Evolutionary conservation across 192 early-diverging fungal species (phyloP).

Genomic region (Podila verticillata): DNA sequence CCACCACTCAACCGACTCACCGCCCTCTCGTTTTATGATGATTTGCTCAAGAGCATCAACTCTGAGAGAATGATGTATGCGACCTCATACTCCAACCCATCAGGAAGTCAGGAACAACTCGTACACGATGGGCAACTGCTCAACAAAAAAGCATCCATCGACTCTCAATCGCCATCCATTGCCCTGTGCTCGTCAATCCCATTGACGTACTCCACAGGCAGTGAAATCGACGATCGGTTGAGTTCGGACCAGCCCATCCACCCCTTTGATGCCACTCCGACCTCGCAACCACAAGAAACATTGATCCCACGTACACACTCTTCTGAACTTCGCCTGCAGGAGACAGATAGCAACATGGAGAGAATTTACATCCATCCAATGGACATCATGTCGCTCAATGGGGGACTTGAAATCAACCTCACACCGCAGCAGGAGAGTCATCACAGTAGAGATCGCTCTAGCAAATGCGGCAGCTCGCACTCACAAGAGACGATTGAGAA

Average conservation of each 20-base stretch:
- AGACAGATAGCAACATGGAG: neutral
- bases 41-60: slow-evolving; percentile 29
- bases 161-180: slow-evolving; percentile 8
- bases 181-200: slow-evolving; percentile 11
- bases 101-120: neutral
- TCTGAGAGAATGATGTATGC: slow-evolving; percentile 32
- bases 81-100: slow-evolving; percentile 6
- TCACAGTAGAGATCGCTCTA: neutral
- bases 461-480: slow-evolving; percentile 17
- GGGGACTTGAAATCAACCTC: neutral
- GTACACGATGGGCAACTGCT: neutral
- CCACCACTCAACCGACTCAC: slow-evolving; percentile 1
- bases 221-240: neutral
- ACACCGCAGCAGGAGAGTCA: neutral
- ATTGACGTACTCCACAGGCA: neutral
- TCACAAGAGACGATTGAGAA: slow-evolving; percentile 46
- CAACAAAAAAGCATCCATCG: neutral
- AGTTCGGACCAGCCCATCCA: slow-evolving; percentile 11
- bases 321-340: neutral
- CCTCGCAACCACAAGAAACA: neutral
- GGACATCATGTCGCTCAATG: neutral
- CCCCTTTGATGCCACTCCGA: slow-evolving; percentile 19
- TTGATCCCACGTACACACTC: no score
- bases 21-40: slow-evolving; percentile 33
- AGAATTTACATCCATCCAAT: slow-evolving; percentile 7